These are phyloP conservation scores for Clavispora vitiphila DNA, from an alignment of 805 yeast species.

Conservation along the genomic window DNA sequence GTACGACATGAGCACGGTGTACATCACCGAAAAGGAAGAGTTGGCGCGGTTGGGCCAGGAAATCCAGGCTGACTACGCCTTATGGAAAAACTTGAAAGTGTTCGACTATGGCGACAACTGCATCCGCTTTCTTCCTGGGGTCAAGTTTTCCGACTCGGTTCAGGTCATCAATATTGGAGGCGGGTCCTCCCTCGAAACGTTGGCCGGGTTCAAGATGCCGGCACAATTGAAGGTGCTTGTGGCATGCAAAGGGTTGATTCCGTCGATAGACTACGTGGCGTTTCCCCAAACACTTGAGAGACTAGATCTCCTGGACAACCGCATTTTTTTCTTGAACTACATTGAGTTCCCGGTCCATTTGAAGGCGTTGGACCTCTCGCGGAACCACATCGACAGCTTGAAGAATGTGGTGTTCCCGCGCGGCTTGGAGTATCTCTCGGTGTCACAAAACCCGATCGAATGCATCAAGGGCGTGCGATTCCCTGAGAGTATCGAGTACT, in stretches of 20 bases:
- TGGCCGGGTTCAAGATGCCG: conserved; percentile 38
- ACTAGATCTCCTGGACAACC: conserved; percentile 33
- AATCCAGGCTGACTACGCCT: conserved; percentile 30
- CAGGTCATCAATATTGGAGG: conserved; percentile 37
- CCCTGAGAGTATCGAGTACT: conserved; percentile 31
- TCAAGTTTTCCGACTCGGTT: conserved; percentile 33
- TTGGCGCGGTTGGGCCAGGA: conserved; percentile 29
- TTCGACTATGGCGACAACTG: conserved; percentile 37
- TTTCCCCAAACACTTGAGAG: conserved; percentile 30
- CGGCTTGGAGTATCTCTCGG: conserved; percentile 22
- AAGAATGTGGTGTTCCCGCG: conserved; percentile 35
- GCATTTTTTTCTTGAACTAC: conserved; percentile 33
- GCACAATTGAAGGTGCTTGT: conserved; percentile 22
- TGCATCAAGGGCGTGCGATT: conserved; percentile 37
- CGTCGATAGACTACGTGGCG: conserved; percentile 30
- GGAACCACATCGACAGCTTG: conserved; percentile 35
- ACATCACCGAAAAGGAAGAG: conserved; percentile 31
- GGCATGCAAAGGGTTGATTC: conserved; percentile 31
- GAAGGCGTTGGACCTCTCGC: conserved; percentile 29
- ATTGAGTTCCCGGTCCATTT: conserved; percentile 34
- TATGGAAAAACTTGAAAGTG: conserved; percentile 29
- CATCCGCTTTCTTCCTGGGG: conserved; percentile 35
- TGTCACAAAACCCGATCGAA: conserved; percentile 39
- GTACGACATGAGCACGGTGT: conserved; percentile 28
- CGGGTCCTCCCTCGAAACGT: conserved; percentile 33